Conservation (phyloP, 2,329 filamentous ascomycete genomes). For the Hypoxylon sp. region DNA sequence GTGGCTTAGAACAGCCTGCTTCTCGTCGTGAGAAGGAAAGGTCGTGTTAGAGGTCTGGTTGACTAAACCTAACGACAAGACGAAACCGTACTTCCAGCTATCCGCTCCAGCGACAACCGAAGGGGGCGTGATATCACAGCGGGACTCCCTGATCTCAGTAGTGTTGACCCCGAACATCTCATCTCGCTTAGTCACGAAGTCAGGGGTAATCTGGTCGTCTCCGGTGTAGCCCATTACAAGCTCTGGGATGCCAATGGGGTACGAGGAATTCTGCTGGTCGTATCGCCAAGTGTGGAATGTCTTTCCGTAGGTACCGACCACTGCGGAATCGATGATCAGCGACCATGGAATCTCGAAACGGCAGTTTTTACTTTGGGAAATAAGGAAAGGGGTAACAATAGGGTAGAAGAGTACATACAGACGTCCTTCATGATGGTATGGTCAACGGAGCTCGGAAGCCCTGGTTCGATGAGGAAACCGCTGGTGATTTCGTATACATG, state of each 20-base stretch:
- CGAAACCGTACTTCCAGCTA: slow-evolving; percentile 42
- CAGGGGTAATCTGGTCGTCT: slow-evolving; percentile 60
- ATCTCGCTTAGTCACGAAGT: slow-evolving; percentile 45
- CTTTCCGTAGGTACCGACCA: slow-evolving; percentile 49
- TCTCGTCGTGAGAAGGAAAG: slow-evolving; percentile 21
- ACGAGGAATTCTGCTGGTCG: slow-evolving; percentile 42
- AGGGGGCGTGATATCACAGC: slow-evolving; percentile 40
- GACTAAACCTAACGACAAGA: slow-evolving; percentile 33
- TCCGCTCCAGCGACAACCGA: slow-evolving; percentile 37
- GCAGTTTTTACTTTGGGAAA: not conserved
- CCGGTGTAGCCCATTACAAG: slow-evolving; percentile 75
- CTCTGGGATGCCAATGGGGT: slow-evolving; percentile 73
- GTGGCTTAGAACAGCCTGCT: slow-evolving; percentile 15
- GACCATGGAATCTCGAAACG: not conserved
- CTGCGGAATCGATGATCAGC: slow-evolving; percentile 19
- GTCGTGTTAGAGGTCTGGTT: slow-evolving; percentile 34
- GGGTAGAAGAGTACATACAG: slow-evolving; percentile 21
- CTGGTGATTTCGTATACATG: slow-evolving; percentile 47
- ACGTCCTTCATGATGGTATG: slow-evolving; percentile 49
- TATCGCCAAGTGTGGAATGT: slow-evolving; percentile 50
- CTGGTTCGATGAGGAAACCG: slow-evolving; percentile 45
- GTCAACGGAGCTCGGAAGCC: slow-evolving; percentile 42
- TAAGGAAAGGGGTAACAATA: not conserved
- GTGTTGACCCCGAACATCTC: slow-evolving; percentile 47
- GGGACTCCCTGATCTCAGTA: slow-evolving; percentile 42